Conservation (phyloP, 139 green algal species). For the Desmodesmus armatus region DNA sequence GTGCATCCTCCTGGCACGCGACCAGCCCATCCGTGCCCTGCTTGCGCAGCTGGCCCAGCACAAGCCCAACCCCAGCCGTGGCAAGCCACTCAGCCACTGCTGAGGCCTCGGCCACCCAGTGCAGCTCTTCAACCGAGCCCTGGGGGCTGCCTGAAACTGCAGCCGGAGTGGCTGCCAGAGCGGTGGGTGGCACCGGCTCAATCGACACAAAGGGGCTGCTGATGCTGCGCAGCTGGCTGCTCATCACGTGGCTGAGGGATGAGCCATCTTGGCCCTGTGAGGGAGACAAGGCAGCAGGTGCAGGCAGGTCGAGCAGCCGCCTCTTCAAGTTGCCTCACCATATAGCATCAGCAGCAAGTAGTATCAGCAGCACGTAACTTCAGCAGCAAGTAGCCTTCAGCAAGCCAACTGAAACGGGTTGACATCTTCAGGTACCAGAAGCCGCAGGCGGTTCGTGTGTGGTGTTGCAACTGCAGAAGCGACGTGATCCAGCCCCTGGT, state of each 20-base stretch:
- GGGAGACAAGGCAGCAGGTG: neutral
- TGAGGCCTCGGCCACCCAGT: neutral
- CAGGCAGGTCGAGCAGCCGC: neutral
- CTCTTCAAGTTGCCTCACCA: neutral
- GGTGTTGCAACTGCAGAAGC: too few species aligned
- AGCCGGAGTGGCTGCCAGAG: neutral
- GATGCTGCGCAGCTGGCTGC: neutral
- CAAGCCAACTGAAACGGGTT: too few species aligned
- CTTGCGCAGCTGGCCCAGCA: neutral
- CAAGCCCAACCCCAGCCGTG: neutral
- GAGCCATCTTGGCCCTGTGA: slow-evolving; percentile 29
- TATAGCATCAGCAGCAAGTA: neutral
- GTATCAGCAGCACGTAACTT: too few species aligned
- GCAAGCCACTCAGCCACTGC: neutral
- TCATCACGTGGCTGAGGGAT: neutral
- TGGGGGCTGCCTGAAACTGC: too few species aligned
- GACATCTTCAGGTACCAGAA: too few species aligned
- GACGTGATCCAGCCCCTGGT: too few species aligned
- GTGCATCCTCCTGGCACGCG: slow-evolving; percentile 22
- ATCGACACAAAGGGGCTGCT: slow-evolving; percentile 10
- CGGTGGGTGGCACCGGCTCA: neutral
- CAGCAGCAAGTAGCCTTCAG: too few species aligned
- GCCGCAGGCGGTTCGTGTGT: too few species aligned
- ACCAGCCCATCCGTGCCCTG: slow-evolving; percentile 13
- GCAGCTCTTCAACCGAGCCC: slow-evolving; percentile 9